Base-by-base conservation (phyloP, 2,329 filamentous ascomycete species). In the Scytalidium sp. region DNA sequence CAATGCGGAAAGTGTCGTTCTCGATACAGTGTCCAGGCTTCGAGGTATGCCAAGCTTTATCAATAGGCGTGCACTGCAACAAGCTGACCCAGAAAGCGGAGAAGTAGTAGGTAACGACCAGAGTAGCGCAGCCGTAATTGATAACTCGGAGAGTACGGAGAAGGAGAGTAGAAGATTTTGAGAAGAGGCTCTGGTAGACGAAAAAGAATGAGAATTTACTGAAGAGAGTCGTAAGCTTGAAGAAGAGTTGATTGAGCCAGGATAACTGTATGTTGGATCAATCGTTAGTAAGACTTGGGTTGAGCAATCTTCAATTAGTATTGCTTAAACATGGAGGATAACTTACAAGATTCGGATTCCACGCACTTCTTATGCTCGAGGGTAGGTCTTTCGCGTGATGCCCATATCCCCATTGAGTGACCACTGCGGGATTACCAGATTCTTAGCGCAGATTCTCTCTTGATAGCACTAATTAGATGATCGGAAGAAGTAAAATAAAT, bases 211-310 rank as follows among this genome's bases (percentile, higher is more conserved):
- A 52, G 15, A 52, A 46, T 41, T 52, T 52, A 19, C 36, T 50
- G 17, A 42, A 21, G 27, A 50, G 32, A 6, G 39, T 50, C 6
- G 52, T 51, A 7, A 52, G 40, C 32, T 52, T 50, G 21, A 46
- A 52, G 39, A 54, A 45, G 11, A 52, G 29, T 39, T 54, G 50
- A 27, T 50, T 54, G 19, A 54, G 27, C 43, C 44, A 54, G 20
- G 44, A 44, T 7, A 52, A 25, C 52, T 54, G 27, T 22, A 36
- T 17, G n/a, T 22, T 19, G 32, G 25, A 36, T 9, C n/a, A n/a
- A n/a, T n/a, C n/a, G n/a, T n/a, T n/a, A n/a, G n/a, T n/a, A n/a
- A n/a, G n/a, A n/a, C n/a, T n/a, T 27, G 7, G 25, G 25, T 29
- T 29, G 25, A 29, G n/a, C n/a, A n/a, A n/a, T n/a, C n/a, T n/a